Percentiles rank a stretch among this genome's conserved stretches.
These are phyloP conservation scores for Agrostemma githago DNA, from an alignment of 148 eudicot species.

Conservation along the genomic window DNA sequence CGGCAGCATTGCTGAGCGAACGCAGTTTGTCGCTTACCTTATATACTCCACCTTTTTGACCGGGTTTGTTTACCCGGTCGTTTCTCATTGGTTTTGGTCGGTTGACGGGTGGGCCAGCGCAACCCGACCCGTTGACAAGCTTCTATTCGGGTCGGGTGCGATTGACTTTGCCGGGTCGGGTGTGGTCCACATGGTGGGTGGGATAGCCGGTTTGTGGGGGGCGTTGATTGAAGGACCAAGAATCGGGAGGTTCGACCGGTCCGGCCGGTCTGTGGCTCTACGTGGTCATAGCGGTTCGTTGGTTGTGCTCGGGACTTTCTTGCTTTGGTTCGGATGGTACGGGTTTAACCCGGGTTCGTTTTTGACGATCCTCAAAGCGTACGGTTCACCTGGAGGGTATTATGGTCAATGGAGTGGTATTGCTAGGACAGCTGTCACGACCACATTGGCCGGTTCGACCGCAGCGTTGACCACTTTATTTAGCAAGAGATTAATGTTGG, in stretches of 20 bases:
- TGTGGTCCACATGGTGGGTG: slow-evolving; percentile 56
- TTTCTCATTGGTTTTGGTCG: slow-evolving; percentile 24
- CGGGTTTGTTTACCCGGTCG: slow-evolving; percentile 22
- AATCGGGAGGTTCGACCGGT: slow-evolving; percentile 33
- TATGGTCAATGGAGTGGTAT: slow-evolving; percentile 66
- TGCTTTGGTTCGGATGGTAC: slow-evolving; percentile 57
- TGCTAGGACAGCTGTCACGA: slow-evolving; percentile 59
- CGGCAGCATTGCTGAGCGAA: slow-evolving; percentile 50
- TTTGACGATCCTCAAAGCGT: slow-evolving; percentile 36
- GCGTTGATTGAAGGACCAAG: slow-evolving; percentile 46
- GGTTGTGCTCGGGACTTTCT: slow-evolving; percentile 50
- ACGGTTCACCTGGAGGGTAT: slow-evolving; percentile 27
- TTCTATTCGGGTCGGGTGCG: slow-evolving; percentile 41
- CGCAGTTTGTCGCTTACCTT: slow-evolving; percentile 47
- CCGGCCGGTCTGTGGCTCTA: slow-evolving; percentile 35
- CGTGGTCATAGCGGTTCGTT: slow-evolving; percentile 48
- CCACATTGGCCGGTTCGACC: slow-evolving; percentile 53
- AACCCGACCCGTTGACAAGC: slow-evolving; percentile 12
- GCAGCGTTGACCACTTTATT: slow-evolving; percentile 56
- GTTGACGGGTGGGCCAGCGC: slow-evolving; percentile 47
- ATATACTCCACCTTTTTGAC: slow-evolving; percentile 47
- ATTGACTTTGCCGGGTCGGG: slow-evolving; percentile 57
- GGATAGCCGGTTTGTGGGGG: slow-evolving; percentile 52
- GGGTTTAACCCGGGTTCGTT: slow-evolving; percentile 67
- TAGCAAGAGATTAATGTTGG: slow-evolving; percentile 42